Percentiles rank a stretch among this genome's conserved stretches.
Evolutionary conservation across 2,329 filamentous ascomycete genomes (phyloP).

Genomic region (Dactylella cylindrospora): DNA sequence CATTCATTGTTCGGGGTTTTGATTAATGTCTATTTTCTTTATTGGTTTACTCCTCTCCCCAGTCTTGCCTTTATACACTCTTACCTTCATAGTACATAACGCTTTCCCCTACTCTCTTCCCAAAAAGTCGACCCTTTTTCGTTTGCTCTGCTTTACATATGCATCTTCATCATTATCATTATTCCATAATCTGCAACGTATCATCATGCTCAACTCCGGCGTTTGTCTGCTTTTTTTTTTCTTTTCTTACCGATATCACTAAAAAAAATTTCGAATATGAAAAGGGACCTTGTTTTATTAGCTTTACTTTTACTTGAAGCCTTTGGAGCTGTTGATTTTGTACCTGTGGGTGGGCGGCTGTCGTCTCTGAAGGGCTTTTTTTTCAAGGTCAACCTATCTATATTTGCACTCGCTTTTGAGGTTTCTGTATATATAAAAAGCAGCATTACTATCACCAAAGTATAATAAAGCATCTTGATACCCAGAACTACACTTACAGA

Average conservation of each 20-base stretch:
- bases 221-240: conserved; percentile 6
- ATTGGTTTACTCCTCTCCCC: background rate
- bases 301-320: background rate
- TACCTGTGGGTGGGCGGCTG: no score
- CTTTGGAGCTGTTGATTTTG: no score
- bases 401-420: no score
- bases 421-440: no score
- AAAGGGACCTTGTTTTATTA: no score
- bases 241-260: conserved; percentile 1
- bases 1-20: conserved; percentile 3
- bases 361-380: no score
- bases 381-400: no score
- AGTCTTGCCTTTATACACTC: background rate
- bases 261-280: no score
- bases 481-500: no score
- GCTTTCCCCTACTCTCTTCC: background rate
- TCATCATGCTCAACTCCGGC: conserved; percentile 30
- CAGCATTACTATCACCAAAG: no score
- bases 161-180: conserved; percentile 1
- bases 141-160: background rate
- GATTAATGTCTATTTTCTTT: conserved; percentile 20
- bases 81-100: background rate
- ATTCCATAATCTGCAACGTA: background rate
- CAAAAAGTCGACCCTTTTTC: conserved; percentile 8
- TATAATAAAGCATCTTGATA: conserved; percentile 11